Percentiles rank a stretch among this genome's conserved stretches.
Evolutionary conservation across 139 green algal genomes (phyloP).

Genomic region (Marvania coccoides): DNA sequence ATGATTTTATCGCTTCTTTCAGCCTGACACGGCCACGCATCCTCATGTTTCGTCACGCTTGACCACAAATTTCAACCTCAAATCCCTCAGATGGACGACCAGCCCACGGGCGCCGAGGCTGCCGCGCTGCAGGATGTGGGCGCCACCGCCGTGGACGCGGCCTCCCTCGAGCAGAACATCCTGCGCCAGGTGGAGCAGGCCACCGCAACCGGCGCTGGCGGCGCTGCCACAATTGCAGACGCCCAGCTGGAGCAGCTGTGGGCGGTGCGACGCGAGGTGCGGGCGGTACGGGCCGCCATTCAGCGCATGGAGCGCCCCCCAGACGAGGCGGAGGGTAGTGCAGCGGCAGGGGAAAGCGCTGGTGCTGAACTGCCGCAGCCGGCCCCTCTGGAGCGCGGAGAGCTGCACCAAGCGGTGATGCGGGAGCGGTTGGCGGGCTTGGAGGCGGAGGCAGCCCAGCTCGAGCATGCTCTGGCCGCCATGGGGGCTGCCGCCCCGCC

Average conservation of each 20-base stretch:
- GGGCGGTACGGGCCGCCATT: conserved; percentile 22
- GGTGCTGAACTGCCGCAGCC: background rate
- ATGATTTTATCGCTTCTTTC: too few species aligned
- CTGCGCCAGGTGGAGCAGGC: conserved; percentile 27
- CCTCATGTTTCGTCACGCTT: too few species aligned
- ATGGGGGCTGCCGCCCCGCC: background rate
- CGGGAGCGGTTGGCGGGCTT: conserved; percentile 28
- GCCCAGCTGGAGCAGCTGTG: conserved; percentile 16
- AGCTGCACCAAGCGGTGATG: conserved; percentile 31
- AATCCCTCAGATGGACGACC: too few species aligned
- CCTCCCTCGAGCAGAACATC: conserved; percentile 19
- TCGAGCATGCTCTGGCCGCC: conserved; percentile 1
- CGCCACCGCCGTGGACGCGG: conserved; percentile 15
- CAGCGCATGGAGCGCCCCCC: conserved; percentile 3
- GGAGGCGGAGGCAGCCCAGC: conserved; percentile 5
- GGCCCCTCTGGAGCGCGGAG: background rate
- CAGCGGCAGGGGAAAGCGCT: background rate
- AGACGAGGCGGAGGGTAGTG: background rate
- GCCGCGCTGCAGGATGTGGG: conserved; percentile 11
- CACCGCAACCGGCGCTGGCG: background rate
- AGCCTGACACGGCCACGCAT: too few species aligned
- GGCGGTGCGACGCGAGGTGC: conserved; percentile 13
- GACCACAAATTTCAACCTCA: too few species aligned
- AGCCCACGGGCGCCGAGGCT: too few species aligned
- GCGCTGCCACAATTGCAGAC: background rate